These are phyloP conservation scores for Ophiocordyceps australis DNA, from an alignment of 2,329 filamentous ascomycete species.

Conservation along the genomic window DNA sequence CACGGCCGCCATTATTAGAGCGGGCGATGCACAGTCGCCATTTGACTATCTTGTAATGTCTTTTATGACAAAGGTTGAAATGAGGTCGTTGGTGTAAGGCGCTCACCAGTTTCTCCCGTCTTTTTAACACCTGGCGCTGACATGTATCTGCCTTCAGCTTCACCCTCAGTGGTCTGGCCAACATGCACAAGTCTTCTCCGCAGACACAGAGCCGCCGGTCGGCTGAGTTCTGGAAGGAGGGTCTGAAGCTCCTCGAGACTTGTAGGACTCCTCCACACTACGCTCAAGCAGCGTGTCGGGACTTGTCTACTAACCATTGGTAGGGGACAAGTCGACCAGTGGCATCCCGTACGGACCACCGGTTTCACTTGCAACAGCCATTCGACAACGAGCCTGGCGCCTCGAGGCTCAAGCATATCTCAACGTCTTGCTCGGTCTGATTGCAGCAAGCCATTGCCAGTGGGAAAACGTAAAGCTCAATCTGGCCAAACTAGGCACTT, in stretches of 20 bases:
- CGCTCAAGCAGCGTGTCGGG: background rate
- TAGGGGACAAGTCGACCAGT: constrained; percentile 16
- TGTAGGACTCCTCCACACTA: constrained; percentile 16
- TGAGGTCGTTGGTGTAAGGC: constrained; percentile 34
- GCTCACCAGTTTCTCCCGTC: no score
- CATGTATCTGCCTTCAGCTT: constrained; percentile 18
- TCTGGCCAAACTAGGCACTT: constrained; percentile 31
- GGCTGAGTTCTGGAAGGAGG: constrained; percentile 22
- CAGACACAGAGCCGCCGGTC: constrained; percentile 13
- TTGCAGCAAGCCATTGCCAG: constrained; percentile 51
- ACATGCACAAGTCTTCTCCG: constrained; percentile 19
- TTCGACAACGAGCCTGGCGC: constrained; percentile 44
- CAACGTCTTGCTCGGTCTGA: constrained; percentile 51
- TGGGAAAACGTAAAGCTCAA: constrained; percentile 45
- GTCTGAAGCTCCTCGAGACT: constrained; percentile 25
- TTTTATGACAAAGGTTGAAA: constrained; percentile 41
- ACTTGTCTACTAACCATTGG: background rate
- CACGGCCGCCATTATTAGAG: constrained; percentile 32
- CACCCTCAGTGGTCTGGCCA: constrained; percentile 33
- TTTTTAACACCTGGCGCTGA: constrained; percentile 4
- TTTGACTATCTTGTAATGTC: constrained; percentile 40
- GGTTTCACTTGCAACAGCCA: constrained; percentile 37
- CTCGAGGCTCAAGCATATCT: constrained; percentile 49
- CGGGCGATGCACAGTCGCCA: constrained; percentile 22
- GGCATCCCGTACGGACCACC: constrained; percentile 19